Percentiles rank a stretch among this genome's conserved stretches.
These are phyloP conservation scores for Pseudopyrenochaeta lycopersici DNA, from an alignment of 2,329 filamentous ascomycete genomes.

Conservation along the genomic window DNA sequence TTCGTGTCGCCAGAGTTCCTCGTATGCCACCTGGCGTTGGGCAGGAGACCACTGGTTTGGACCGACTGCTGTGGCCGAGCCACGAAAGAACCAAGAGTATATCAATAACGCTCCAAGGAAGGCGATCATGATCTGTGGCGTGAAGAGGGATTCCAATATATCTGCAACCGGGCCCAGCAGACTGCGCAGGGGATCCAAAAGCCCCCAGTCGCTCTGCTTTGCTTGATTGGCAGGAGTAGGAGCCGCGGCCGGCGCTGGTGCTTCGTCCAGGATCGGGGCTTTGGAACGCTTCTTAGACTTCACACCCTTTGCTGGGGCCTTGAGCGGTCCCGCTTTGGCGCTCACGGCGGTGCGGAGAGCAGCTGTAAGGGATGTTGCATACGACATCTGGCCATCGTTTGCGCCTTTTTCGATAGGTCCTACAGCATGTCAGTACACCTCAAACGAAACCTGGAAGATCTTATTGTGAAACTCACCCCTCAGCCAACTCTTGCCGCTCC, in stretches of 20 bases:
- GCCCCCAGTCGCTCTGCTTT: constrained; percentile 69
- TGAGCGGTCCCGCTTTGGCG: constrained; percentile 62
- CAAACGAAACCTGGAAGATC: background rate
- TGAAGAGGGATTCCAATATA: constrained; percentile 75
- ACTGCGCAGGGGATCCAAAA: constrained; percentile 79
- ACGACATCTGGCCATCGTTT: constrained; percentile 85
- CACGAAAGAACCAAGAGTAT: constrained; percentile 46
- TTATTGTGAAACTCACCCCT: constrained; percentile 71
- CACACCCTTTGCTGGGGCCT: constrained; percentile 58
- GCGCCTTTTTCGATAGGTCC: constrained; percentile 96
- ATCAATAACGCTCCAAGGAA: constrained; percentile 69
- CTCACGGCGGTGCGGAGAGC: constrained; percentile 77
- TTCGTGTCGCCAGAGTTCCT: constrained; percentile 89
- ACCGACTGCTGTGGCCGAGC: constrained; percentile 39
- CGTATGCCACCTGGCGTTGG: constrained; percentile 82
- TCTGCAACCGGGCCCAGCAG: constrained; percentile 75
- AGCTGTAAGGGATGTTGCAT: constrained; percentile 81
- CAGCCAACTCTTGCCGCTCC: constrained; percentile 97
- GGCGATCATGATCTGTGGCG: constrained; percentile 78
- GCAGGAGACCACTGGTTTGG: constrained; percentile 55
- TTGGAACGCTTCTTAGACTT: constrained; percentile 66
- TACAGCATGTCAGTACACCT: constrained; percentile 50
- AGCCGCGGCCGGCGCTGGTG: constrained; percentile 46
- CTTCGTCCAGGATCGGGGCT: constrained; percentile 59
- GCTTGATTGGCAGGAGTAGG: constrained; percentile 33